A percentile compares a stretch with the other conserved stretches of the same genome.
These are phyloP conservation scores for Geotrichum bryndzae DNA, from an alignment of 1,139 yeast genomes.

Conservation along the genomic window DNA sequence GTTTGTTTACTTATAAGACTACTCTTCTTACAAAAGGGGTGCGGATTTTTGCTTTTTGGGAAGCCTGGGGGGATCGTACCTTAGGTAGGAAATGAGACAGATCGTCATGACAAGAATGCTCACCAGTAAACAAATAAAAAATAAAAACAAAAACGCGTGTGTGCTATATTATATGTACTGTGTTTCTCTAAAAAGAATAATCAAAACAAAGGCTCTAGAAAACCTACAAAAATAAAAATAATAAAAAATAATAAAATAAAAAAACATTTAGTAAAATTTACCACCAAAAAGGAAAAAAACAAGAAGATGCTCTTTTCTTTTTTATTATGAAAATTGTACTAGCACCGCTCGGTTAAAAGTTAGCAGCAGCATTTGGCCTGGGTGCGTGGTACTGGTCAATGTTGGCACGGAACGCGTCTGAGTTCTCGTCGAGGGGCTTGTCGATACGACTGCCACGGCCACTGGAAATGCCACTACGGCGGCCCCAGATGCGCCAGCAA, in stretches of 20 bases:
- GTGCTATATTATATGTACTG: too few species aligned
- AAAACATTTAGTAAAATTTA: background rate
- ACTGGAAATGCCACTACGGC: background rate
- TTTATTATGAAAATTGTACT: background rate
- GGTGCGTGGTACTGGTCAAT: conserved; percentile 37
- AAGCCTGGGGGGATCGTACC: too few species aligned
- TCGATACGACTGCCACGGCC: conserved; percentile 3
- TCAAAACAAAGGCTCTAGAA: background rate
- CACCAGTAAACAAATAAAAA: too few species aligned
- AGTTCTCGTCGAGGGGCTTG: conserved; percentile 18
- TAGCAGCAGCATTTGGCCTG: conserved; percentile 33
- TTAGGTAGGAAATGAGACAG: too few species aligned
- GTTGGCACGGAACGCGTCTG: conserved; percentile 36
- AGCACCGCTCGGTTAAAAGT: conserved; percentile 25
- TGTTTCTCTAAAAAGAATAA: background rate
- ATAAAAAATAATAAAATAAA: too few species aligned
- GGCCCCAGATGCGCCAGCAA: conserved; percentile 27
- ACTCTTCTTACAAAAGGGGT: too few species aligned
- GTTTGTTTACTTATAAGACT: too few species aligned
- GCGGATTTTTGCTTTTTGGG: too few species aligned
- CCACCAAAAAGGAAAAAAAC: background rate
- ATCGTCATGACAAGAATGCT: too few species aligned
- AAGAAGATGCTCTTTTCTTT: background rate
- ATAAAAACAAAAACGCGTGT: too few species aligned
- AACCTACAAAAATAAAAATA: background rate